phyloP scores from a whole-genome alignment of 257 asterid species.

The Solanum bulbocastanum region DNA sequence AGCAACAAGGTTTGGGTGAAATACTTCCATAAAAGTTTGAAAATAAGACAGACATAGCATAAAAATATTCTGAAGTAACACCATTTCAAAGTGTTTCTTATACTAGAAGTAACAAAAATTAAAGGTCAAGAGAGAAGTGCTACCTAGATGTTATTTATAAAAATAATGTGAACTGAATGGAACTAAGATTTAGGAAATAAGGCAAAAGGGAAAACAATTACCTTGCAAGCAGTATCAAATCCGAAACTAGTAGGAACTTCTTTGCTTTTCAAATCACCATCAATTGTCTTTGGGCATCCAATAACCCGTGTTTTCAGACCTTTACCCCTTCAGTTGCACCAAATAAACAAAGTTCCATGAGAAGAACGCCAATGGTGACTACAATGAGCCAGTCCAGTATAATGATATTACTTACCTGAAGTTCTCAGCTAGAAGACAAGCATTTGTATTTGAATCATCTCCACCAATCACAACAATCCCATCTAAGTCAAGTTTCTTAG shows the following conservation, averaged over 20 bases:
- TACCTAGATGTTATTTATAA: not conserved
- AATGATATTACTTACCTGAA: constrained; percentile 27
- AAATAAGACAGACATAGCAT: not conserved
- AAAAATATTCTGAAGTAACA: not conserved
- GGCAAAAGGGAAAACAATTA: constrained; percentile 7
- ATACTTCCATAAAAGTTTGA: not conserved
- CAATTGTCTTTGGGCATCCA: constrained; percentile 99
- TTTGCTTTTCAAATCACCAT: constrained; percentile 90
- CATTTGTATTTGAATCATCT: constrained; percentile 98
- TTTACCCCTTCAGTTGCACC: constrained; percentile 31
- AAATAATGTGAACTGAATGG: not conserved
- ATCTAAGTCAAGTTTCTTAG: constrained; percentile 84
- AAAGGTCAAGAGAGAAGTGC: not conserved
- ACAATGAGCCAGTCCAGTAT: not conserved
- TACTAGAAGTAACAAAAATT: not conserved
- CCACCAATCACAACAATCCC: constrained; percentile 99
- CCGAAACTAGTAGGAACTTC: constrained; percentile 98
- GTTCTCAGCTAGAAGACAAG: constrained; percentile 93
- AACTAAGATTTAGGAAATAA: not conserved
- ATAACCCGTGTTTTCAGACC: constrained; percentile 82
- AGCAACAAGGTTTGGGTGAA: not conserved
- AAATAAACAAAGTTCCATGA: not conserved
- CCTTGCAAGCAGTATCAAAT: constrained; percentile 99
- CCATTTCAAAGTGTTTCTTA: not conserved
- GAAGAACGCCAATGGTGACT: not conserved